Evolutionary conservation across 78 protist genomes (phyloP), one percentile per base, ranked within the genome.

Genomic region (slime mould (Dictyostelium discoideum)): DNA sequence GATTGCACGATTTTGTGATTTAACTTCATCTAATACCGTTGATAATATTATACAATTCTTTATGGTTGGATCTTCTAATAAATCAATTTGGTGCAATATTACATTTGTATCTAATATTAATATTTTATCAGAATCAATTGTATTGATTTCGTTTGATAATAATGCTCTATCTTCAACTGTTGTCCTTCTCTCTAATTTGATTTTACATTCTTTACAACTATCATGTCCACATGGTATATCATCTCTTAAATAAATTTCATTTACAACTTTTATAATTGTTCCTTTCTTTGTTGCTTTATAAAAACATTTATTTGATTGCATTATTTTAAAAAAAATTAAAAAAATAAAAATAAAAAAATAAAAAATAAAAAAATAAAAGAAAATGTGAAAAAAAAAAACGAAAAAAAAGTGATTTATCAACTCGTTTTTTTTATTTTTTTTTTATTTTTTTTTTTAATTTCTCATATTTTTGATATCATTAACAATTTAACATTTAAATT

Each of bases 11-110:
- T 88, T 94, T 48, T 85, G 96, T 22, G 79, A 82, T 77, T 84
- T 92, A 44, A 94, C 97, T 83, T 98, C 99, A 0, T 92, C 97
- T 69, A 96, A 77, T 7, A 97, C 99, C 9, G 98, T 97, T 9
- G 96, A 79, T 16, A 92, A 89, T 14, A 98, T 40, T 54, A 98
- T 82, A 2, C 97, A 93, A 82, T 97, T 85, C 11, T 69, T 87
- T 18, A 98, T 1, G 9, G 65, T 4, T 20, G 97, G 97, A 57
- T 93, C 96, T 74, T 97, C 98, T 14, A 97, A 48, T 24, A 90
- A 78, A 83, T 97, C 98, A 14, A 98, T 93, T 22, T 98, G 98
- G 72, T 96, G 98, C 14, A 97, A 84, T 10, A 98, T 85, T n/a
- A 97, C 98, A 60, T 97, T 97, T 0, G 99, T 97, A 85, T 98